These are phyloP conservation scores for Candida morakotiae DNA, from an alignment of 805 yeast species.

Conservation along the genomic window DNA sequence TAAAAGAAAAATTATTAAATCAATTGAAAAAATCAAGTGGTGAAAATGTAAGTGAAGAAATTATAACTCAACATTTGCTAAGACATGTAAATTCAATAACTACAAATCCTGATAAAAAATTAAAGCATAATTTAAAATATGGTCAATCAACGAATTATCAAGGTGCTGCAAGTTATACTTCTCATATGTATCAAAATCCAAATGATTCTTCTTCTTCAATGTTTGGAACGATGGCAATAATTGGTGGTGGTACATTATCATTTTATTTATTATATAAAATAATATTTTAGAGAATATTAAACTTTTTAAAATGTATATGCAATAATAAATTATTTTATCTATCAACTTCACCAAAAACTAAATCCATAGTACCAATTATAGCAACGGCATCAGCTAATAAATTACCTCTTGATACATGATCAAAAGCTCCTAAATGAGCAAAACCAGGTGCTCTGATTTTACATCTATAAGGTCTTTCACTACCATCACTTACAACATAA, in stretches of 20 bases:
- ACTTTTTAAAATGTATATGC: neutral
- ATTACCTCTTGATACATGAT: constrained; percentile 81
- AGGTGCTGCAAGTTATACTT: constrained; percentile 11
- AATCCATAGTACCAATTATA: constrained; percentile 91
- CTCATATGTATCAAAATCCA: constrained; percentile 35
- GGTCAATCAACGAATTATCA: constrained; percentile 2
- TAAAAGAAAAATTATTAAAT: constrained; percentile 26
- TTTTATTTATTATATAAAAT: constrained; percentile 8
- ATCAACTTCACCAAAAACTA: constrained; percentile 92
- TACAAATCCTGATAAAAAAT: neutral
- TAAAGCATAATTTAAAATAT: constrained; percentile 5
- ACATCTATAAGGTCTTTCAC: constrained; percentile 88
- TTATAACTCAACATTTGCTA: constrained; percentile 39
- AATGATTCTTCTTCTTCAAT: constrained; percentile 7
- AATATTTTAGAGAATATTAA: neutral
- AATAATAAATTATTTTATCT: too few relatives aligned
- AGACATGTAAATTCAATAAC: constrained; percentile 26
- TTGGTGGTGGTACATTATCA: constrained; percentile 7
- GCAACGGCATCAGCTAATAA: constrained; percentile 91
- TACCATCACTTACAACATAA: constrained; percentile 81
- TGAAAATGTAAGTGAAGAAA: constrained; percentile 32
- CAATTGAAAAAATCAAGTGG: constrained; percentile 30
- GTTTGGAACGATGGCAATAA: constrained; percentile 9
- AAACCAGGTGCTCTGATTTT: constrained; percentile 94
- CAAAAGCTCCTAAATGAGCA: constrained; percentile 86